These are phyloP conservation scores for Pleodorina starrii DNA, from an alignment of 139 green algal genomes.

Conservation along the genomic window DNA sequence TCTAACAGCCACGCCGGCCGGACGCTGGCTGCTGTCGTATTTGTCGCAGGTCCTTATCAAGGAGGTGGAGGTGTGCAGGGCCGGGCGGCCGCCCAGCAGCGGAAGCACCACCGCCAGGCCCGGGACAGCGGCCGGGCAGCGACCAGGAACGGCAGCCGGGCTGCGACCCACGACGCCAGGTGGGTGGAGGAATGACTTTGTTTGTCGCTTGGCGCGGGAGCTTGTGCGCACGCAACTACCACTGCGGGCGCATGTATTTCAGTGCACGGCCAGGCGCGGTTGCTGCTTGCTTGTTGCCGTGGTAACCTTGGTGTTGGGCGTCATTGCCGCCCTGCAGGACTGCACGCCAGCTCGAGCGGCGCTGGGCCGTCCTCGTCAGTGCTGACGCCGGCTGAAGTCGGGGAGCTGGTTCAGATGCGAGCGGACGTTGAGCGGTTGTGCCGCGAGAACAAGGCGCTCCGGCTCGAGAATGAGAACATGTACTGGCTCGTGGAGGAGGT, in stretches of 20 bases:
- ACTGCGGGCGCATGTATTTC: too few species aligned
- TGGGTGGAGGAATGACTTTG: too few species aligned
- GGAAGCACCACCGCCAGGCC: neutral
- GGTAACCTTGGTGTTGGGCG: too few species aligned
- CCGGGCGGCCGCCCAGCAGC: neutral
- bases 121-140: neutral
- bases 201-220: too few species aligned
- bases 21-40: neutral
- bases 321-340: conserved; percentile 8
- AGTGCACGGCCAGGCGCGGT: too few species aligned
- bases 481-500: conserved; percentile 64
- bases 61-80: conserved; percentile 40
- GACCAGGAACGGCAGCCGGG: conserved; percentile 25
- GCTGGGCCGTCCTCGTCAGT: neutral
- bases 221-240: too few species aligned
- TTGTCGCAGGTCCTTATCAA: conserved; percentile 50
- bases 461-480: conserved; percentile 60
- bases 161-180: conserved; percentile 21
- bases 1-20: too few species aligned
- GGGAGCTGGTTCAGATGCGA: conserved; percentile 15
- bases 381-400: neutral
- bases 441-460: conserved; percentile 53
- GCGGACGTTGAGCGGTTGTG: conserved; percentile 52
- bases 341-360: neutral
- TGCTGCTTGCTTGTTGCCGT: too few species aligned